A percentile compares a stretch with the other conserved stretches of the same genome.
Conservation (phyloP, 345 rosid genomes). For the Sisymbrium irio region DNA sequence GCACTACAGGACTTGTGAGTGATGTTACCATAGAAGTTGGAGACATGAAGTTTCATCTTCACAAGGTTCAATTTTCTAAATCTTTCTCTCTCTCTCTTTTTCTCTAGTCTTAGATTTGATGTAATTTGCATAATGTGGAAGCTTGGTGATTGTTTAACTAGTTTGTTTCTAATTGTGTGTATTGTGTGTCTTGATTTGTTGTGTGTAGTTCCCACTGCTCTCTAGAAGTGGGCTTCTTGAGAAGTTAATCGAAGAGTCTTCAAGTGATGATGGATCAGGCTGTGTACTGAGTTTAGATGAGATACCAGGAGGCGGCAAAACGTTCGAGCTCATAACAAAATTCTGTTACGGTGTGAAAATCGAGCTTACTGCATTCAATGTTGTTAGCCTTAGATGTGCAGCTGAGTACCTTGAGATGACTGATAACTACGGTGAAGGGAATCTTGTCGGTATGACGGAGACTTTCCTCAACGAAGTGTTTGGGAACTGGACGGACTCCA, state of each 20-base stretch:
- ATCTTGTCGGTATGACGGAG: slow-evolving; percentile 56
- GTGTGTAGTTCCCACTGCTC: slow-evolving; percentile 66
- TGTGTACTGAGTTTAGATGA: slow-evolving; percentile 53
- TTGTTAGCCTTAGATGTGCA: slow-evolving; percentile 67
- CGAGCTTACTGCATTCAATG: slow-evolving; percentile 53
- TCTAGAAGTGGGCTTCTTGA: slow-evolving; percentile 64
- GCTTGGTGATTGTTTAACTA: not conserved
- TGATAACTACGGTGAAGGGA: slow-evolving; percentile 61
- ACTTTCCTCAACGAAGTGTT: slow-evolving; percentile 58
- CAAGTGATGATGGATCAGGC: slow-evolving; percentile 38
- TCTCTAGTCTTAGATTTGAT: not conserved
- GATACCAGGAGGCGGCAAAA: slow-evolving; percentile 70
- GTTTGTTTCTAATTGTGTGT: not conserved
- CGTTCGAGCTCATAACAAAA: slow-evolving; percentile 54
- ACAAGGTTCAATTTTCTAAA: slow-evolving; percentile 48
- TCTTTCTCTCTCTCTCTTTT: not conserved
- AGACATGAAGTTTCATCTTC: slow-evolving; percentile 70
- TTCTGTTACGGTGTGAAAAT: slow-evolving; percentile 70
- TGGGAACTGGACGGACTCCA: slow-evolving; percentile 58
- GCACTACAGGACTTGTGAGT: slow-evolving; percentile 69
- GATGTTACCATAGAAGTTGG: slow-evolving; percentile 65
- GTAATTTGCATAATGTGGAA: not conserved
- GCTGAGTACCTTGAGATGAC: slow-evolving; percentile 69
- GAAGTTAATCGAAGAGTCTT: slow-evolving; percentile 47
- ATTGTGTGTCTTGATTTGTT: no score